A percentile compares a stretch with the other conserved stretches of the same genome.
Evolutionary conservation across 345 rosid species (phyloP).

Genomic region (Isatis tinctoria): DNA sequence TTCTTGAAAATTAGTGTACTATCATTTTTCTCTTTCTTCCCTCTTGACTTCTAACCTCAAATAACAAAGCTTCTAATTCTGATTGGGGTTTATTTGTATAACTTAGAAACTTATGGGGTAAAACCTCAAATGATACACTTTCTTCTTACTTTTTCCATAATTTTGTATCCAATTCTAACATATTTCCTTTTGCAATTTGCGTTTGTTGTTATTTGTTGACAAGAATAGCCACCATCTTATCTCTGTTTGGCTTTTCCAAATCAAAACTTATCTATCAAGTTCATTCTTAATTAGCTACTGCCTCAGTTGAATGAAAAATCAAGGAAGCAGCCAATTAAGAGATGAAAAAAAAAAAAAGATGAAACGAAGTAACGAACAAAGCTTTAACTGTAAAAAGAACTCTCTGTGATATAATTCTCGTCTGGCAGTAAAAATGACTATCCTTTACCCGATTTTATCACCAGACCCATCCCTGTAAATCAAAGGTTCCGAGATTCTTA

Average conservation of each 20-base stretch:
- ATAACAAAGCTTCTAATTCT: too few relatives aligned
- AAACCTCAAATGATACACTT: background rate
- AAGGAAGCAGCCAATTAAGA: background rate
- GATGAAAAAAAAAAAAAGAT: background rate
- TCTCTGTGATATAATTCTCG: background rate
- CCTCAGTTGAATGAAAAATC: background rate
- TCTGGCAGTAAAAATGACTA: conserved; percentile 19
- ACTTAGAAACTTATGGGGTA: too few relatives aligned
- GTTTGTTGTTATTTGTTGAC: too few relatives aligned
- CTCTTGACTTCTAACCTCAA: too few relatives aligned
- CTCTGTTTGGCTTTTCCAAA: background rate
- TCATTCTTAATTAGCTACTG: background rate
- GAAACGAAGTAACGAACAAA: background rate
- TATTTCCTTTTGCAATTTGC: background rate
- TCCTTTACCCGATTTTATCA: conserved; percentile 28
- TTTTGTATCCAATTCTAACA: background rate
- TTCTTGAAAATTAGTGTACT: too few relatives aligned
- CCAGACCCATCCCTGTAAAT: conserved; percentile 39
- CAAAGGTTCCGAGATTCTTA: conserved; percentile 49
- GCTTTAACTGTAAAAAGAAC: background rate
- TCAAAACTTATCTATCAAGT: background rate
- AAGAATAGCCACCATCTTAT: background rate
- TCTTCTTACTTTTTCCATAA: background rate
- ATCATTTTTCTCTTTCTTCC: too few relatives aligned
- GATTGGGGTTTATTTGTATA: too few relatives aligned